phyloP scores from a whole-genome alignment of 1,139 yeast genomes.

The Zygosaccharomyces sapae region DNA sequence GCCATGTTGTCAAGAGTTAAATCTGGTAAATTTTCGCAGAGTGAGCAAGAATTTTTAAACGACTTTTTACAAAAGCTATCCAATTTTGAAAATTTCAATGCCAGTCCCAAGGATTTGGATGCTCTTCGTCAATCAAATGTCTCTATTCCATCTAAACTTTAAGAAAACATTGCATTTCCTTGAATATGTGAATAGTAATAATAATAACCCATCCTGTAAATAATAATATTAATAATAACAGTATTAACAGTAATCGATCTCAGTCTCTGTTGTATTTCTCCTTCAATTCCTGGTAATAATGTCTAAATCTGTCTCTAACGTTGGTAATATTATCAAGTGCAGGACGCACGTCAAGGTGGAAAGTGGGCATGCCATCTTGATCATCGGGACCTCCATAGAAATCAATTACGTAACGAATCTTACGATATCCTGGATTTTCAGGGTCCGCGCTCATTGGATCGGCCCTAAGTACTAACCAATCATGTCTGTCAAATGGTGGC shows the following conservation, averaged over 20 bases:
- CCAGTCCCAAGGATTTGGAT: constrained; percentile 16
- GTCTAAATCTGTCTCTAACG: constrained; percentile 61
- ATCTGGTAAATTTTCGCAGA: constrained; percentile 13
- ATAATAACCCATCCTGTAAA: constrained; percentile 7
- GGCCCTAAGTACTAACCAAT: constrained; percentile 88
- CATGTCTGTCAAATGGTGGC: constrained; percentile 97
- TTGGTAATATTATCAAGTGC: constrained; percentile 70
- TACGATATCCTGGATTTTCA: constrained; percentile 47
- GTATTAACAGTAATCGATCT: neutral
- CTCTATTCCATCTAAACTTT: constrained; percentile 6
- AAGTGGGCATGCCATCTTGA: constrained; percentile 82
- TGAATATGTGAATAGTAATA: constrained; percentile 2
- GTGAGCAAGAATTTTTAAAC: constrained; percentile 15
- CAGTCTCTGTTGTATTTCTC: constrained; percentile 19
- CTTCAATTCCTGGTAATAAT: constrained; percentile 45
- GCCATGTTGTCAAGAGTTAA: constrained; percentile 15
- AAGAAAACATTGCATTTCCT: neutral
- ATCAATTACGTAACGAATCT: constrained; percentile 88
- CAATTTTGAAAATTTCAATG: constrained; percentile 14
- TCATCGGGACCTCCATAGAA: constrained; percentile 95
- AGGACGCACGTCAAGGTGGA: constrained; percentile 90
- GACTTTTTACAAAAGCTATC: constrained; percentile 16
- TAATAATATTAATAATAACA: constrained; percentile 7
- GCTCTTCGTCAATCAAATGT: constrained; percentile 13
- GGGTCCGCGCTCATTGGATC: constrained; percentile 30